phyloP scores from a whole-genome alignment of 2,329 filamentous ascomycete genomes.

The Zalaria obscura region DNA sequence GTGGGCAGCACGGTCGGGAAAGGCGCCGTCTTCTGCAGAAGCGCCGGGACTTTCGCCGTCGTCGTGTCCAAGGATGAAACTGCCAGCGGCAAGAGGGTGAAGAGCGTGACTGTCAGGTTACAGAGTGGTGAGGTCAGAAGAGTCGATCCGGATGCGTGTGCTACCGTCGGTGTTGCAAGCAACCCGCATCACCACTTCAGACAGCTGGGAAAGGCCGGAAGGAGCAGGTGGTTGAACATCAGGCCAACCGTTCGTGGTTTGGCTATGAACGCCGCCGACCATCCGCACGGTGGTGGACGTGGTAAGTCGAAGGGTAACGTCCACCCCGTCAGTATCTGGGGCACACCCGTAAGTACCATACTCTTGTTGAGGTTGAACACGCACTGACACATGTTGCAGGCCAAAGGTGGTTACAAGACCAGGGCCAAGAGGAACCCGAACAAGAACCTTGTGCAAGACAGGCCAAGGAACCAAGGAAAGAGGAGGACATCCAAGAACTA shows the following conservation, averaged over 20 bases:
- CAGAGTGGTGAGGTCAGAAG: conserved; percentile 87
- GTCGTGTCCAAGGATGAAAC: conserved; percentile 82
- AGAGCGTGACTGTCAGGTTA: conserved; percentile 70
- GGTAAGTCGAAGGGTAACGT: conserved; percentile 99
- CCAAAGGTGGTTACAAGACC: conserved; percentile 86
- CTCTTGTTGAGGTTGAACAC: background rate
- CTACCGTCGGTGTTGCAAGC: conserved; percentile 86
- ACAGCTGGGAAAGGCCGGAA: conserved; percentile 87
- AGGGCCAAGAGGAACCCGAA: conserved; percentile 79
- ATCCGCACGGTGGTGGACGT: conserved; percentile 96
- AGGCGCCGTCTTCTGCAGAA: conserved; percentile 82
- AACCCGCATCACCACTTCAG: conserved; percentile 84
- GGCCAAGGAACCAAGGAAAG: conserved; percentile 83
- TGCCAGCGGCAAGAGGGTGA: conserved; percentile 43
- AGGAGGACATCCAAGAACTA: conserved; percentile 34
- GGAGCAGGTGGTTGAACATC: conserved; percentile 86
- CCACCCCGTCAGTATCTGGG: conserved; percentile 91
- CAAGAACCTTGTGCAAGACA: conserved; percentile 74
- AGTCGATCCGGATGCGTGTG: conserved; percentile 84
- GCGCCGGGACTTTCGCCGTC: conserved; percentile 81
- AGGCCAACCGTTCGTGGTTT: conserved; percentile 91
- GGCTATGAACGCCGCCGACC: conserved; percentile 96
- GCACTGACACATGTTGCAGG: conserved; percentile 20
- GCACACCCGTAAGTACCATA: conserved; percentile 61
- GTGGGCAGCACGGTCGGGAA: conserved; percentile 61